A percentile compares a stretch with the other conserved stretches of the same genome.
Conservation (phyloP, 2,329 filamentous ascomycete genomes). For the Aschersonia sp. region DNA sequence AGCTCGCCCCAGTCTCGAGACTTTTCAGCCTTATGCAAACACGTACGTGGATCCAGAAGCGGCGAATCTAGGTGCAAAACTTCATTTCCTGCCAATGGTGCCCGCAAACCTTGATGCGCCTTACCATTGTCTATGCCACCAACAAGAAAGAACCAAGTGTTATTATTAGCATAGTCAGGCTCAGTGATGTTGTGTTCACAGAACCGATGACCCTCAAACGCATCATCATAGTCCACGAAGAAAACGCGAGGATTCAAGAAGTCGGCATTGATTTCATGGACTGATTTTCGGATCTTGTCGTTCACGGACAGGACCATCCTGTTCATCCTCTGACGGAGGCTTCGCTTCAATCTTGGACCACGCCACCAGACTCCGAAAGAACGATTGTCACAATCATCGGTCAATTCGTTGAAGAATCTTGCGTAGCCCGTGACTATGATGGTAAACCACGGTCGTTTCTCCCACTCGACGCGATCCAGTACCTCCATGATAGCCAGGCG, state of each 20-base stretch:
- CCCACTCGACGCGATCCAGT: conserved; percentile 27
- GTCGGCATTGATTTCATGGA: conserved; percentile 20
- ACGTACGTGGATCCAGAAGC: conserved; percentile 21
- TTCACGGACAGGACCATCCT: conserved; percentile 27
- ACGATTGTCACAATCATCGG: conserved; percentile 25
- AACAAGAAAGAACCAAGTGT: conserved; percentile 34
- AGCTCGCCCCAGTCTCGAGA: conserved; percentile 27
- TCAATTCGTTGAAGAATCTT: conserved; percentile 30
- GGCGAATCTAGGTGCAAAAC: conserved; percentile 15
- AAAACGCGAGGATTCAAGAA: conserved; percentile 22
- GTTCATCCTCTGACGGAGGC: conserved; percentile 26
- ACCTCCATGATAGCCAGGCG: conserved; percentile 25
- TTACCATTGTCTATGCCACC: conserved; percentile 25
- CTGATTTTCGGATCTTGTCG: conserved; percentile 19
- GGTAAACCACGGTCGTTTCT: conserved; percentile 25
- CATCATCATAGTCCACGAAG: conserved; percentile 29
- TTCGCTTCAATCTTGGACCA: conserved; percentile 23
- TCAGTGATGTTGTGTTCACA: conserved; percentile 24
- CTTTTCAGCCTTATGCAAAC: conserved; percentile 16
- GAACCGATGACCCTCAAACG: conserved; percentile 30
- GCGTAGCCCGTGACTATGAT: conserved; percentile 33
- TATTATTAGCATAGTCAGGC: conserved; percentile 26
- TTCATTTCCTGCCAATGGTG: background rate
- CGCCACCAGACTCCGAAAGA: conserved; percentile 32
- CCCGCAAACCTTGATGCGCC: background rate